Evolutionary conservation across 257 asterid species (phyloP).

Genomic region (Nicotiana attenuata): DNA sequence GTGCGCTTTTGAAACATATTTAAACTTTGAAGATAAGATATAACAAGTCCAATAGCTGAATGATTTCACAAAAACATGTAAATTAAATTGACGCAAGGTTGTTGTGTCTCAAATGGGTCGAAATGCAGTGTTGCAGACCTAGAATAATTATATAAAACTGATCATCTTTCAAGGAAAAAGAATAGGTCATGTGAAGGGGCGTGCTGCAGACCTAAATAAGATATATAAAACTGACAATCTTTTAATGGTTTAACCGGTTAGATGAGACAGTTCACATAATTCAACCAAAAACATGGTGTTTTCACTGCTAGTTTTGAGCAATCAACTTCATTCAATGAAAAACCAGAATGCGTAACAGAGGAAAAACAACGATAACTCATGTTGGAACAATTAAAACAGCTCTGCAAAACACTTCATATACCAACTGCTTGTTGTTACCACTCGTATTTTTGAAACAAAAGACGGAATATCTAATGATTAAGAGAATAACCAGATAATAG

Average conservation of each 20-base stretch:
- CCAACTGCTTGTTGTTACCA: neutral
- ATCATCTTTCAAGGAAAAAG: neutral
- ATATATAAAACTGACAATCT: neutral
- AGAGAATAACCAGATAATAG: neutral
- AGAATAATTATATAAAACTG: neutral
- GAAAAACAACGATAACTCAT: neutral
- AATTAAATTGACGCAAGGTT: neutral
- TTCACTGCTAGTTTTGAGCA: neutral
- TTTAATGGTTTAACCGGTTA: neutral
- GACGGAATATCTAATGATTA: neutral
- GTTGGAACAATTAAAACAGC: neutral
- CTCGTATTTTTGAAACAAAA: neutral
- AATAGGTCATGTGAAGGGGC: neutral
- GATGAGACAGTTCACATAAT: neutral
- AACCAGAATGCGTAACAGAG: neutral
- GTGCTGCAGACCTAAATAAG: neutral
- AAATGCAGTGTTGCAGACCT: neutral
- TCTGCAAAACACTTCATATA: neutral
- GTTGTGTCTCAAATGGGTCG: neutral
- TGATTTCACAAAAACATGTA: neutral
- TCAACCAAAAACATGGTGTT: neutral
- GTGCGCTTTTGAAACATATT: neutral
- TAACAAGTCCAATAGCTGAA: neutral
- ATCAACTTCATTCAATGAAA: neutral
- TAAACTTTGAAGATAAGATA: neutral